These are phyloP conservation scores for Debaryomyces prosopidis DNA, from an alignment of 805 yeast species.

Conservation along the genomic window DNA sequence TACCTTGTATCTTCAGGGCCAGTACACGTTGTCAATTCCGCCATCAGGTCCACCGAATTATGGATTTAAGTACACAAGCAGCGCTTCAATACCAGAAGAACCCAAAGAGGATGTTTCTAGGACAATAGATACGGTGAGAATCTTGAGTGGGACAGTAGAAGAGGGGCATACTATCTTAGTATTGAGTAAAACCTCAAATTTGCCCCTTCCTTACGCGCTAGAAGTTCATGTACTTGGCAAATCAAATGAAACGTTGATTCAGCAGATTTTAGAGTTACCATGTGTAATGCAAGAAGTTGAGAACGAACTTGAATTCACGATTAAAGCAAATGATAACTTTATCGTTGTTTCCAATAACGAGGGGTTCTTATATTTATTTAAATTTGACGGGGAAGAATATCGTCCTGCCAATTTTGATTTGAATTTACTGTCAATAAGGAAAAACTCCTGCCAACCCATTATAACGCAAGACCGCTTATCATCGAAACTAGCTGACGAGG, in stretches of 20 bases:
- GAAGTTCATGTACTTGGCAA: background rate
- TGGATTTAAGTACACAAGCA: background rate
- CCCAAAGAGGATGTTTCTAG: background rate
- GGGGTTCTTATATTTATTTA: slow-evolving; percentile 22
- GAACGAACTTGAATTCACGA: background rate
- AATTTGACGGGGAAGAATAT: background rate
- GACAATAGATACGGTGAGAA: slow-evolving; percentile 7
- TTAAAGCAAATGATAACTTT: slow-evolving; percentile 22
- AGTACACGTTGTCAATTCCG: slow-evolving; percentile 6
- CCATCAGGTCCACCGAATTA: background rate
- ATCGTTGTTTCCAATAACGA: slow-evolving; percentile 19
- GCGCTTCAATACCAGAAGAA: background rate
- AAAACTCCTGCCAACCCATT: slow-evolving; percentile 22
- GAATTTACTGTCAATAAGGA: slow-evolving; percentile 17
- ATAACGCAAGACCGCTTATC: slow-evolving; percentile 10
- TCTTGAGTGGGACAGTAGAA: slow-evolving; percentile 8
- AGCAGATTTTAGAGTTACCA: background rate
- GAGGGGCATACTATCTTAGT: slow-evolving; percentile 9
- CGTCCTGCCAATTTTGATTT: slow-evolving; percentile 17
- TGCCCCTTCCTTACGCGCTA: background rate
- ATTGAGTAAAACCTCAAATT: background rate
- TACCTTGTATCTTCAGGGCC: slow-evolving; percentile 21
- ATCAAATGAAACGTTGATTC: background rate
- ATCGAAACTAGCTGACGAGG: slow-evolving; percentile 15
- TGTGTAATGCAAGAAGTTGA: background rate